These are phyloP conservation scores for Populus pruinosa DNA, from an alignment of 345 rosid genomes.

Conservation along the genomic window DNA sequence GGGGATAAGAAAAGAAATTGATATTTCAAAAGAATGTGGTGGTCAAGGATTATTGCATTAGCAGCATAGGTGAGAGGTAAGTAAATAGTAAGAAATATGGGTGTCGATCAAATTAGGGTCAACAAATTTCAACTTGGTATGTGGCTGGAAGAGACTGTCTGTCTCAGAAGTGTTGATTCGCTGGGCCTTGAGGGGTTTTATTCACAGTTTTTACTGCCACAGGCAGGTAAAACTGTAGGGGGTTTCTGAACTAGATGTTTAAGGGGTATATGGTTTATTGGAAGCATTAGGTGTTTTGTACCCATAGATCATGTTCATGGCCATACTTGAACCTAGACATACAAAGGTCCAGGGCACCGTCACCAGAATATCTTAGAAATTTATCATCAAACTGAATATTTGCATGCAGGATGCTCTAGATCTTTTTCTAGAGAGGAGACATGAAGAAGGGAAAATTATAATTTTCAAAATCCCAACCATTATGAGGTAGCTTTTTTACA, in stretches of 20 bases:
- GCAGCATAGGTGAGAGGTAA: not conserved
- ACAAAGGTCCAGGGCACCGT: not conserved
- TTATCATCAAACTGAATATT: not conserved
- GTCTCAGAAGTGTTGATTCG: not conserved
- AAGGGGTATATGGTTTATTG: not conserved
- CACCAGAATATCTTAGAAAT: not conserved
- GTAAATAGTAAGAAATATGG: not conserved
- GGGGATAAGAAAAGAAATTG: not conserved
- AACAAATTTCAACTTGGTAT: constrained; percentile 1
- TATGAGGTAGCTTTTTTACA: not conserved
- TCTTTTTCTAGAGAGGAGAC: not conserved
- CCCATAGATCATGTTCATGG: not conserved
- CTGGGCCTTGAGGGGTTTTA: not conserved
- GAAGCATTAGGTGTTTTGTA: not conserved
- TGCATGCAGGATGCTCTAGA: not conserved
- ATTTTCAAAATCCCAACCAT: not conserved
- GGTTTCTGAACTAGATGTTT: not conserved
- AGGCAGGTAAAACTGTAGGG: not conserved
- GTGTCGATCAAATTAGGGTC: not conserved
- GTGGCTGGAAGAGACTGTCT: not conserved
- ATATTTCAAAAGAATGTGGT: not conserved
- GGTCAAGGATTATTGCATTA: not conserved
- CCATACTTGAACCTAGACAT: not conserved
- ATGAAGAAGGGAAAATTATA: not conserved
- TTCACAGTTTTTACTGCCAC: not conserved